Evolutionary conservation across 306 rosid species (phyloP), one percentile per base, ranked within the genome.

Genomic region (Quillaja saponaria): DNA sequence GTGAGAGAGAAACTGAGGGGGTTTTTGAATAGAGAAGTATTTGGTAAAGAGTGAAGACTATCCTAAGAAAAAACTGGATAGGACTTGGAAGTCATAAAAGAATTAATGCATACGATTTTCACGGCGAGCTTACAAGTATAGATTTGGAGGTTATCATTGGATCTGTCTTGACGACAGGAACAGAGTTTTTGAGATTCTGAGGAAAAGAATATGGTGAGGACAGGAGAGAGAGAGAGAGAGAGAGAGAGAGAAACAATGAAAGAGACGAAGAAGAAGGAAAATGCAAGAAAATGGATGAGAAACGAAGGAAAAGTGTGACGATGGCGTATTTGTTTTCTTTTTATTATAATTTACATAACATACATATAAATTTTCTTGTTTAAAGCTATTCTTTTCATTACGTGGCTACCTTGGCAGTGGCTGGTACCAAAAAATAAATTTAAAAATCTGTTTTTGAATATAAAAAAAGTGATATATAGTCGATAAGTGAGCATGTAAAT

Each of bases 91-190:
- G 57, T 1, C 15, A 52, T 61, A 52, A 20, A 61, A 44, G 40
- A 73, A 68, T 72, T 66, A 64, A 38, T 45, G 78, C 84, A 25
- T 57, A 37, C 53, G 71, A 80, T 63, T 50, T 49, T 64, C 54
- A 44, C 16, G 61, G 48, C 44, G 14, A 18, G 54, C 49, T n/a
- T 57, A 39, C 47, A 31, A 61, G 73, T 41, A 13, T 14, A 34
- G 66, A 66, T 47, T 76, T 56, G 49, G 62, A n/a, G 54, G 58
- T 48, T 82, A 74, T 37, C 57, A 71, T 73, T 55, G 80, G 90
- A 81, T 82, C 96, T 78, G 74, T 72, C 71, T 48, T 10, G 64
- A 65, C 58, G 54, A 66, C 39, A 48, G 9, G 42, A 58, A 44
- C 57, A 67, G 75, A 54, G 50, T 49, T 77, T 25, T 21, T 3